Base-by-base conservation (phyloP, 768 basidiomycete genomes). In the Hirschioporus abietinus region DNA sequence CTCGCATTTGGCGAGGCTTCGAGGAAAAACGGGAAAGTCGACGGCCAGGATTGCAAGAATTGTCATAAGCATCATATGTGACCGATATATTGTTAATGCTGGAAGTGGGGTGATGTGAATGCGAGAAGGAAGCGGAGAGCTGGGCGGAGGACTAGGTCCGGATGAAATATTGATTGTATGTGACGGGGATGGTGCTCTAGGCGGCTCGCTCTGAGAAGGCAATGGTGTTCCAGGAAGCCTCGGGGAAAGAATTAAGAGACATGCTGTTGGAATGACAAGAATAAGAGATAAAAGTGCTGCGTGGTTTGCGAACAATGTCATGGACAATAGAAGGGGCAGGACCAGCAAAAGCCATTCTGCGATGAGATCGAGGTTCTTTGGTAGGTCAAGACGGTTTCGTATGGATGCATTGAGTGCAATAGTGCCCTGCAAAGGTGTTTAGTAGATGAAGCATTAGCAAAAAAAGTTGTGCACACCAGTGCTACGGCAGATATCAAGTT, bases 21-120 rank as follows among this genome's bases (percentile, higher is more conserved):
- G 85, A 0, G 97, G 97, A 72, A 98, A 99, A 26, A 96, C 85
- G 0, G 86, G 88, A 72, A 99, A 99, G 75, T 99, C 96, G 63
- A 99, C 96, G 0, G 96, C 96, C 15, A 99, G 86, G 68, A 99
- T 99, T 24, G 89, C 89, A 58, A 96, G 82, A 36, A 91, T 76
- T 0, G 97, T 98, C 83, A 99, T 87, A 23, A 97, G 79, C 84
- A 99, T 90, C 95, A 98, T 96, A 73, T 97, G 92, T 1, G 95
- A 88, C 60, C 97, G 82, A 74, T 96, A 99, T 0, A 89, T 86
- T 12, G 94, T 93, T 66, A 99, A 75, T 57, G 93, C 89, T 0
- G 93, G 86, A 60, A 94, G 77, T 1, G 82, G 83, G n/a, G 79
- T 69, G 30, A 74, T 67, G 12, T 27, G 60, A 24, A 15, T 61